Evolutionary conservation across 768 basidiomycete genomes (phyloP).

Genomic region (Termitomyces sp.): DNA sequence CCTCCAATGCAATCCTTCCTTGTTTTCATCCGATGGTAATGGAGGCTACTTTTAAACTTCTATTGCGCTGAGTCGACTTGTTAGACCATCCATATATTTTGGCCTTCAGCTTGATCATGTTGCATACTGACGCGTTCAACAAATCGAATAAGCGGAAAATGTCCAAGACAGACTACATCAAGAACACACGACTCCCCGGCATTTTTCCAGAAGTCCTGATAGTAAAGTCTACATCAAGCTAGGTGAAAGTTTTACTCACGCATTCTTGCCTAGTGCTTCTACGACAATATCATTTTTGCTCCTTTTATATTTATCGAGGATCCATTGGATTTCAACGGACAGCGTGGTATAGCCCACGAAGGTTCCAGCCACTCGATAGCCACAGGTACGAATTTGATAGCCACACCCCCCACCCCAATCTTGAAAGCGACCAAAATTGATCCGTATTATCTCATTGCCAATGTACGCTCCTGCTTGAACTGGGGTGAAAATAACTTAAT

Average conservation of each 20-base stretch:
- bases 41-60: not conserved
- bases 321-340: conserved; percentile 67
- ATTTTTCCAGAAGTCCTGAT: conserved; percentile 82
- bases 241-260: conserved; percentile 3
- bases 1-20: conserved; percentile 72
- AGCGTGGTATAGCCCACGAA: conserved; percentile 48
- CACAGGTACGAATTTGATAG: conserved; percentile 15
- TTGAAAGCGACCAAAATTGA: conserved; percentile 72
- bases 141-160: conserved; percentile 97
- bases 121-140: conserved; percentile 98
- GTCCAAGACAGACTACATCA: conserved; percentile 92
- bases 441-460: conserved; percentile 87
- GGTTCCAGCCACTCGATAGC: conserved; percentile 19
- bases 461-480: conserved; percentile 39
- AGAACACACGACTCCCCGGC: conserved; percentile 88
- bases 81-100: conserved; percentile 93
- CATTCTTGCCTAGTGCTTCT: conserved; percentile 67
- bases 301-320: conserved; percentile 98
- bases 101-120: conserved; percentile 97
- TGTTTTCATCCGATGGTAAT: conserved; percentile 79
- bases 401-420: conserved; percentile 31
- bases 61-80: conserved; percentile 2
- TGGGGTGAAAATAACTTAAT: not conserved
- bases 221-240: conserved; percentile 42
- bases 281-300: conserved; percentile 93